Evolutionary conservation across 2,329 filamentous ascomycete genomes (phyloP).

Genomic region (Colletotrichum incanum): DNA sequence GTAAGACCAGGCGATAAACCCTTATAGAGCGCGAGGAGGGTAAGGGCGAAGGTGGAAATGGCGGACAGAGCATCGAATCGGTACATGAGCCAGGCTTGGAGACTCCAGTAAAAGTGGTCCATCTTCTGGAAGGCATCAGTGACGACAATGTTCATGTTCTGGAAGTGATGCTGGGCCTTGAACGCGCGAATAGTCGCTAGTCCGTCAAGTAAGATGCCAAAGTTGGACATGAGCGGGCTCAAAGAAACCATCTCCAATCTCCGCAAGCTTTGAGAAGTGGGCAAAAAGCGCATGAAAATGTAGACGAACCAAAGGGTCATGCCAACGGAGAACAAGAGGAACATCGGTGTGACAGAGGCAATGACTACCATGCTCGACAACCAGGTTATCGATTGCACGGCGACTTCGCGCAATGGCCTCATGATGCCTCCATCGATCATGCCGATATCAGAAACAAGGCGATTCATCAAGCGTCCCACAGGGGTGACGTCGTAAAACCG

Average conservation of each 20-base stretch:
- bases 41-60: constrained; percentile 80
- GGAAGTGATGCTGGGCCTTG: constrained; percentile 83
- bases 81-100: constrained; percentile 88
- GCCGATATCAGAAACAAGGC: constrained; percentile 90
- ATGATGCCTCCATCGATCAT: constrained; percentile 92
- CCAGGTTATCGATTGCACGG: constrained; percentile 81
- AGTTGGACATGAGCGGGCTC: constrained; percentile 92
- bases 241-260: constrained; percentile 92
- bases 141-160: constrained; percentile 83
- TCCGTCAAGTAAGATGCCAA: constrained; percentile 88
- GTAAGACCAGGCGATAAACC: constrained; percentile 84
- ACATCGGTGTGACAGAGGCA: constrained; percentile 81
- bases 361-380: constrained; percentile 83
- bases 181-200: constrained; percentile 91
- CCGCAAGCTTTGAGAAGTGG: constrained; percentile 86
- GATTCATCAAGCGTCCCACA: constrained; percentile 91
- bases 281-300: constrained; percentile 84
- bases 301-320: constrained; percentile 80
- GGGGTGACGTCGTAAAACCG: constrained; percentile 94
- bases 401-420: constrained; percentile 78
- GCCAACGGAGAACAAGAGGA: constrained; percentile 79
- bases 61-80: constrained; percentile 83
- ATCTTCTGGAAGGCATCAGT: constrained; percentile 94
- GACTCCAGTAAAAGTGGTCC: constrained; percentile 95
- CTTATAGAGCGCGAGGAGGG: constrained; percentile 81